Base-by-base conservation (phyloP, 192 early-diverging fungal genomes). In the Coemansia sp. region DNA sequence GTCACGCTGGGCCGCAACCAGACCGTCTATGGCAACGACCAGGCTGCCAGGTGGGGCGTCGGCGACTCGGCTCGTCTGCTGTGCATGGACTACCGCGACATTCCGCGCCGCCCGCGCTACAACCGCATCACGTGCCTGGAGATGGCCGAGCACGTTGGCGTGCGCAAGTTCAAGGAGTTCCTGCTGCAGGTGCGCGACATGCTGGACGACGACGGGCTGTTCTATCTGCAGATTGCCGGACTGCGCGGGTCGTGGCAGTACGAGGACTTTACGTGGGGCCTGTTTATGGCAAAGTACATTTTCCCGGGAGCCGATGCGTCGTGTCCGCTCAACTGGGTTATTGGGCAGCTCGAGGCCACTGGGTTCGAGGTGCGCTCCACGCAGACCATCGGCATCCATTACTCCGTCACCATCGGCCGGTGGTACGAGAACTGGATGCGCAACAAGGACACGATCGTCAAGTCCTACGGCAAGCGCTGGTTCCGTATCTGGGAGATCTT, bases 391-490 rank as follows among this genome's bases (percentile, higher is more conserved):
- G 97, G 97, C 62, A 91, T 97, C 44, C 97, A 99, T 85, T 99
- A 99, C 89, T 97, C 95, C 59, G 92, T 91, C 38, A 99, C 97
- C 45, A 89, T 99, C 65, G 87, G 89, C 79, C 88, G 90, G 70
- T 99, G 97, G 97, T 99, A 99, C 89, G 74, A 90, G 72, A 99
- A 99, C 91, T 99, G 97, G 97, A 86, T 95, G 87, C 80, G 88
- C 66, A 97, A 97, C 88, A 90, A 91, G 86, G 95, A 93, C 42
- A 68, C 84, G 64, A 91, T 99, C 56, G 79, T 87, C 41, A 87
- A 83, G 58, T 89, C 87, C 74, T 99, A 99, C 65, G 95, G 95
- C 58, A 90, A 93, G 72, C 88, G 90, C 67, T 94, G 92, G 93
- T 93, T 89, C 88, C 88, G 95, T 69, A 85, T 93, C 75, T 99